Conservation (phyloP, 768 basidiomycete genomes). For the Lentinula lateritia region DNA sequence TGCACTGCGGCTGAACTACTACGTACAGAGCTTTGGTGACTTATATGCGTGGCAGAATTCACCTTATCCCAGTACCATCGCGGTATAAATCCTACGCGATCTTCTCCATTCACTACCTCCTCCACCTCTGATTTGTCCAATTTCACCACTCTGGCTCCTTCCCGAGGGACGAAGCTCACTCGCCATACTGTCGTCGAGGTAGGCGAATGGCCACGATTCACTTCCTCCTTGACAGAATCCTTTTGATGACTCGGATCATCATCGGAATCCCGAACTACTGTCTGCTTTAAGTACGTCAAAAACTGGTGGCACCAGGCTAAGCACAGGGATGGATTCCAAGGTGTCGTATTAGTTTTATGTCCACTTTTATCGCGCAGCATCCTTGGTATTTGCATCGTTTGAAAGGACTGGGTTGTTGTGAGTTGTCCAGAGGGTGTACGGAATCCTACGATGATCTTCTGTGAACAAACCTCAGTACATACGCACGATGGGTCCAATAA, state of each 20-base stretch:
- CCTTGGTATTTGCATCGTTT: conserved; percentile 76
- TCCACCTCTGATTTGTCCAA: conserved; percentile 42
- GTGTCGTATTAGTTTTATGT: neutral
- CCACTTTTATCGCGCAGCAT: conserved; percentile 67
- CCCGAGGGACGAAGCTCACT: conserved; percentile 53
- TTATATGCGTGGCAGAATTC: neutral
- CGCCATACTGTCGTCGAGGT: conserved; percentile 54
- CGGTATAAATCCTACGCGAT: conserved; percentile 76
- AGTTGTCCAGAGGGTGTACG: conserved; percentile 72
- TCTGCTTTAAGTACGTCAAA: conserved; percentile 46
- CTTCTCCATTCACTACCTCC: conserved; percentile 63
- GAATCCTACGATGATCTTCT: conserved; percentile 88
- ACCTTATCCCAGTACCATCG: conserved; percentile 57
- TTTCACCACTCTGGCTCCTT: conserved; percentile 45
- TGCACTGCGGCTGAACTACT: neutral
- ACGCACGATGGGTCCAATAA: neutral
- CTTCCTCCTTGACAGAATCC: neutral
- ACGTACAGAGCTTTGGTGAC: neutral
- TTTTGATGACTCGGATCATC: conserved; percentile 8
- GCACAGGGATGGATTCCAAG: conserved; percentile 75
- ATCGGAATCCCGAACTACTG: conserved; percentile 17
- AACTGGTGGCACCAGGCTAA: conserved; percentile 69
- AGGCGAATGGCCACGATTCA: neutral
- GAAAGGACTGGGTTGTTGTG: conserved; percentile 62
- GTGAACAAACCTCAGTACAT: conserved; percentile 3